Evolutionary conservation across 2,329 filamentous ascomycete species (phyloP).

Genomic region (Calonectria henricotiae): DNA sequence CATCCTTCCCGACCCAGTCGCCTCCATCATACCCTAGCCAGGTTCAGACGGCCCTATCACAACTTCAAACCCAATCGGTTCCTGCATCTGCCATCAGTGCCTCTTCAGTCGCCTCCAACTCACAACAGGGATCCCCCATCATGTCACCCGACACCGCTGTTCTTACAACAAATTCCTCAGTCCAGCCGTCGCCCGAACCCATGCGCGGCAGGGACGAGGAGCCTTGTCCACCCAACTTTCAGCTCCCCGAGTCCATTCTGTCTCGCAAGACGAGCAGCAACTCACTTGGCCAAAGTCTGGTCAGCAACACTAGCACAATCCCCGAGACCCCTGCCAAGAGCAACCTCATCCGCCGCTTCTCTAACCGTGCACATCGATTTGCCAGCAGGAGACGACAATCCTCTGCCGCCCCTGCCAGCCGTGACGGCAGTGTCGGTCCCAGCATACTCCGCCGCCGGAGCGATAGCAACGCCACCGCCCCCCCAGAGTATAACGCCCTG

Average conservation of each 20-base stretch:
- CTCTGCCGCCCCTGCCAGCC: constrained; percentile 81
- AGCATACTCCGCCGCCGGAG: constrained; percentile 90
- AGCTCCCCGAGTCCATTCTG: constrained; percentile 82
- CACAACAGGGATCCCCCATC: constrained; percentile 71
- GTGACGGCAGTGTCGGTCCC: constrained; percentile 91
- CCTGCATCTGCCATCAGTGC: constrained; percentile 71
- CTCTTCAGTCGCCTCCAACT: constrained; percentile 71
- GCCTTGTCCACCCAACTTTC: constrained; percentile 70
- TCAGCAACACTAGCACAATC: constrained; percentile 72
- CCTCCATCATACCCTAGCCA: constrained; percentile 65
- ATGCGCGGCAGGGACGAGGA: constrained; percentile 71
- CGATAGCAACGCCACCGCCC: constrained; percentile 85
- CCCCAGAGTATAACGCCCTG: constrained; percentile 64
- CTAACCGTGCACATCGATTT: constrained; percentile 83
- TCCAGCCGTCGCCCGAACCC: constrained; percentile 79
- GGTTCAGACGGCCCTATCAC: constrained; percentile 66
- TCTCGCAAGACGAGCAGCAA: constrained; percentile 73
- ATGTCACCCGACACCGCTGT: constrained; percentile 70
- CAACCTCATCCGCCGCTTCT: constrained; percentile 85
- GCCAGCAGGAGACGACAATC: constrained; percentile 81
- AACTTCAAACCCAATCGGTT: constrained; percentile 58
- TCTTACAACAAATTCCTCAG: constrained; percentile 74
- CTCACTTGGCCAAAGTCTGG: constrained; percentile 76
- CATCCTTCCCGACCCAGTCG: constrained; percentile 60
- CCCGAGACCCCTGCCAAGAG: constrained; percentile 66